These are phyloP conservation scores for Scheffersomyces titani DNA, from an alignment of 1,139 yeast genomes.

Conservation along the genomic window DNA sequence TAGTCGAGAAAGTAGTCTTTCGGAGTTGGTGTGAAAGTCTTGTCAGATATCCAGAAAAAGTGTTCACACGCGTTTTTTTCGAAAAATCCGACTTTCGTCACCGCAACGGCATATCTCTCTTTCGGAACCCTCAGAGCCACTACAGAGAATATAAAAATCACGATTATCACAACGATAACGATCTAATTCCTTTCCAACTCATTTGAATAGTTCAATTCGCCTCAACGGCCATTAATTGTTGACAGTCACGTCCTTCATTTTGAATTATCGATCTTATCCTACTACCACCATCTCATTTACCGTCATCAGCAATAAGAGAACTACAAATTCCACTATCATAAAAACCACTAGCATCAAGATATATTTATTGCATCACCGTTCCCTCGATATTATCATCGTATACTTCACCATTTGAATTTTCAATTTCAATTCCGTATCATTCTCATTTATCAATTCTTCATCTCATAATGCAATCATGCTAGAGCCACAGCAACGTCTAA, in stretches of 20 bases:
- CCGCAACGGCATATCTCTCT: not conserved
- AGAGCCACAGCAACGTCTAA: conserved; percentile 69
- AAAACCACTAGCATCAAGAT: no score
- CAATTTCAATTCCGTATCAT: not conserved
- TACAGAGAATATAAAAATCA: not conserved
- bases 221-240: not conserved
- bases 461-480: conserved; percentile 31
- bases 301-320: not conserved
- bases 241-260: not conserved
- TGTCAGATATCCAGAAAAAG: not conserved
- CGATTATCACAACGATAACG: not conserved
- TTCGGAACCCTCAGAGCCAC: not conserved
- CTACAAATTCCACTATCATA: not conserved
- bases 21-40: not conserved
- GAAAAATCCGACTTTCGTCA: not conserved
- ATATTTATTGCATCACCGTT: no score
- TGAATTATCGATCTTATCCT: no score
- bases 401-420: not conserved
- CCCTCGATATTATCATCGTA: not conserved
- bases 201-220: not conserved
- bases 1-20: not conserved
- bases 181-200: not conserved
- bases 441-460: not conserved
- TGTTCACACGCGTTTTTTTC: not conserved
- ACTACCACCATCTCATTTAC: not conserved